A percentile compares a stretch with the other conserved stretches of the same genome.
Evolutionary conservation across 495 filamentous ascomycete species (phyloP).

Genomic region (Cudoniella acicularis): DNA sequence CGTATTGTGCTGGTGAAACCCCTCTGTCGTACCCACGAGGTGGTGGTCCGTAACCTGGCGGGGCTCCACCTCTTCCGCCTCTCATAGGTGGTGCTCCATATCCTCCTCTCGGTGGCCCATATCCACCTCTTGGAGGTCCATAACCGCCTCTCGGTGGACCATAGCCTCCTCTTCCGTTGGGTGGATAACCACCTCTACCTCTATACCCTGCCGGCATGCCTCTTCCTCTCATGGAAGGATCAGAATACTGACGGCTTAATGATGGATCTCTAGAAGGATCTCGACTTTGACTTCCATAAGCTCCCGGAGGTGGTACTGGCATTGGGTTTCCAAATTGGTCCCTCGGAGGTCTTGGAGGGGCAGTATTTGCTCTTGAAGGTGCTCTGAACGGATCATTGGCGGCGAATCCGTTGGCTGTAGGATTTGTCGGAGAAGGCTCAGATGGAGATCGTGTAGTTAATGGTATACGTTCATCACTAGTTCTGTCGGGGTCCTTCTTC

Average conservation of each 20-base stretch:
- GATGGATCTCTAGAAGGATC: slow-evolving; percentile 25
- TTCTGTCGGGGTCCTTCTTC: slow-evolving; percentile 48
- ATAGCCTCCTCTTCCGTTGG: slow-evolving; percentile 36
- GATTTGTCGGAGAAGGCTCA: slow-evolving; percentile 41
- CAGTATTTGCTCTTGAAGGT: slow-evolving; percentile 16
- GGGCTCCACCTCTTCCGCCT: slow-evolving; percentile 56
- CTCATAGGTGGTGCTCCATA: slow-evolving; percentile 29
- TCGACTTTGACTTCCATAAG: slow-evolving; percentile 15
- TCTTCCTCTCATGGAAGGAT: slow-evolving; percentile 54
- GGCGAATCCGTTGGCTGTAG: slow-evolving; percentile 25
- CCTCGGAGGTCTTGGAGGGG: slow-evolving; percentile 28
- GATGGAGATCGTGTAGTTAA: slow-evolving; percentile 63
- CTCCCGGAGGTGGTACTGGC: slow-evolving; percentile 36
- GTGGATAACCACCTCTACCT: slow-evolving; percentile 39
- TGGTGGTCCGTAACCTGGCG: slow-evolving; percentile 45
- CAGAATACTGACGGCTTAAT: slow-evolving; percentile 52
- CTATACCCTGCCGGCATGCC: slow-evolving; percentile 31
- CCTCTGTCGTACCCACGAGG: slow-evolving; percentile 38
- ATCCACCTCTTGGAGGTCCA: slow-evolving; percentile 10
- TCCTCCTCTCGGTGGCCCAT: slow-evolving; percentile 20
- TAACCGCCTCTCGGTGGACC: slow-evolving; percentile 27
- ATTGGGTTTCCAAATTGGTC: slow-evolving; percentile 71
- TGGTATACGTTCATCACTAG: slow-evolving; percentile 78
- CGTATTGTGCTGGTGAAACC: slow-evolving; percentile 27
- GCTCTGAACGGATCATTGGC: slow-evolving; percentile 20